A percentile compares a stretch with the other conserved stretches of the same genome.
Evolutionary conservation across 345 rosid genomes (phyloP).

Genomic region (Raphanus raphanistrum): DNA sequence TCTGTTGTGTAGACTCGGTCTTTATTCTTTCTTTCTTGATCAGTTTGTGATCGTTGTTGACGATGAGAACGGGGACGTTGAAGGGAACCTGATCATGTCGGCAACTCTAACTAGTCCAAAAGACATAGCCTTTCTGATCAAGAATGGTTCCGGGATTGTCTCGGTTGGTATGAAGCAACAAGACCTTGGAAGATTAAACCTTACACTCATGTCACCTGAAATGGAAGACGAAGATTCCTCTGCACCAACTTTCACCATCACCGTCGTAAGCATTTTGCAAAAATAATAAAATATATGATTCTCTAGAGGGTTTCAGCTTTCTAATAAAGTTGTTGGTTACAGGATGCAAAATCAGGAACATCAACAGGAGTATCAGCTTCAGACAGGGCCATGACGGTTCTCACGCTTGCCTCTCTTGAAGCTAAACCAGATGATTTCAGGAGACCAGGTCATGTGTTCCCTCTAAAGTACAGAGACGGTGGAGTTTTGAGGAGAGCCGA

Average conservation of each 20-base stretch:
- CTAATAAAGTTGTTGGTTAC: not conserved
- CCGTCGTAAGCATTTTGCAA: slow-evolving; percentile 49
- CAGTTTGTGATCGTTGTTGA: slow-evolving; percentile 91
- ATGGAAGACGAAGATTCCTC: slow-evolving; percentile 73
- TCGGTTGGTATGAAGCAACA: slow-evolving; percentile 79
- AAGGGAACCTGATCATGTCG: slow-evolving; percentile 82
- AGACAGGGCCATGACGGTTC: slow-evolving; percentile 73
- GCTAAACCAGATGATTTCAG: slow-evolving; percentile 71
- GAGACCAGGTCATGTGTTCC: slow-evolving; percentile 91
- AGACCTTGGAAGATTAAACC: slow-evolving; percentile 72
- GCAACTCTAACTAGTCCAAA: slow-evolving; percentile 56
- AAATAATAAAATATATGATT: not conserved
- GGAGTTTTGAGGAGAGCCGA: slow-evolving; percentile 86
- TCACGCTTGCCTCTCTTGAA: slow-evolving; percentile 59
- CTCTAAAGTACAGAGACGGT: slow-evolving; percentile 81
- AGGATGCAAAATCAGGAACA: slow-evolving; percentile 75
- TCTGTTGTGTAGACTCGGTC: not conserved
- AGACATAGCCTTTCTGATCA: slow-evolving; percentile 64
- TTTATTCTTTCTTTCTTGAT: not conserved
- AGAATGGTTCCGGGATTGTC: slow-evolving; percentile 79
- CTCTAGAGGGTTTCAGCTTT: not conserved
- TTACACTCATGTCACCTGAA: slow-evolving; percentile 81
- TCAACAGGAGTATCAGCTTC: slow-evolving; percentile 74
- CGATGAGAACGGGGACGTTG: slow-evolving; percentile 71
- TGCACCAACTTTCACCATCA: slow-evolving; percentile 83